Percentiles rank a stretch among this genome's conserved stretches.
Evolutionary conservation across 805 yeast genomes (phyloP).

Genomic region (Saccharomycopsis javanensis): DNA sequence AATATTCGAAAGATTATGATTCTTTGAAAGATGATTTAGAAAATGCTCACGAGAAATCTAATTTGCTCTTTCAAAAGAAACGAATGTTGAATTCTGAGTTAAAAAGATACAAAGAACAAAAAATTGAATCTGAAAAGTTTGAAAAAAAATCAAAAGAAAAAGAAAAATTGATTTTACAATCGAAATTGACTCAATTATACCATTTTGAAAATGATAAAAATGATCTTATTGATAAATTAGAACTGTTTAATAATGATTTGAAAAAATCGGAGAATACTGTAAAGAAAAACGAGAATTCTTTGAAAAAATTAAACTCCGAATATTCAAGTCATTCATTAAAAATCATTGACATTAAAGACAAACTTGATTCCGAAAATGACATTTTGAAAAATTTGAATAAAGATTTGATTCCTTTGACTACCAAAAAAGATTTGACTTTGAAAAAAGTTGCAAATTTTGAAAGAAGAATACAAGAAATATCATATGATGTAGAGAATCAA

Average conservation of each 20-base stretch:
- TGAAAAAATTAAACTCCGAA: slow-evolving; percentile 32
- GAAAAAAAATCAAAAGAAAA: slow-evolving; percentile 45
- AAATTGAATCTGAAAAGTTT: slow-evolving; percentile 59
- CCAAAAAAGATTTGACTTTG: slow-evolving; percentile 40
- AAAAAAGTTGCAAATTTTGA: slow-evolving; percentile 39
- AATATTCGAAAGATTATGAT: slow-evolving; percentile 59
- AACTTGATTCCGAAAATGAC: slow-evolving; percentile 29
- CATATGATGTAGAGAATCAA: slow-evolving; percentile 46
- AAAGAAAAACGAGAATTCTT: slow-evolving; percentile 28
- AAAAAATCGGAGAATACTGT: slow-evolving; percentile 29
- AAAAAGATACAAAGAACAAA: slow-evolving; percentile 68
- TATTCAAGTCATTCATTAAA: slow-evolving; percentile 39
- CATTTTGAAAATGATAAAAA: slow-evolving; percentile 40
- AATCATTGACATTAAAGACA: slow-evolving; percentile 32
- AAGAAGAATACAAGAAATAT: slow-evolving; percentile 40
- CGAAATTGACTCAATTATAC: slow-evolving; percentile 54
- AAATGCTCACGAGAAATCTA: slow-evolving; percentile 52
- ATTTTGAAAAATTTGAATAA: slow-evolving; percentile 36
- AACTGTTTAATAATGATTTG: slow-evolving; percentile 21
- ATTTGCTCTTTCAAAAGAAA: slow-evolving; percentile 55
- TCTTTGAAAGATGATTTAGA: slow-evolving; percentile 52
- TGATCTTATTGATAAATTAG: slow-evolving; percentile 21
- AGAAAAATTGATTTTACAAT: slow-evolving; percentile 35
- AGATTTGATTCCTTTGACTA: slow-evolving; percentile 50
- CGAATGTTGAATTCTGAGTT: slow-evolving; percentile 65